These are phyloP conservation scores for Dothistroma septosporum DNA, from an alignment of 2,329 filamentous ascomycete species.

Conservation along the genomic window DNA sequence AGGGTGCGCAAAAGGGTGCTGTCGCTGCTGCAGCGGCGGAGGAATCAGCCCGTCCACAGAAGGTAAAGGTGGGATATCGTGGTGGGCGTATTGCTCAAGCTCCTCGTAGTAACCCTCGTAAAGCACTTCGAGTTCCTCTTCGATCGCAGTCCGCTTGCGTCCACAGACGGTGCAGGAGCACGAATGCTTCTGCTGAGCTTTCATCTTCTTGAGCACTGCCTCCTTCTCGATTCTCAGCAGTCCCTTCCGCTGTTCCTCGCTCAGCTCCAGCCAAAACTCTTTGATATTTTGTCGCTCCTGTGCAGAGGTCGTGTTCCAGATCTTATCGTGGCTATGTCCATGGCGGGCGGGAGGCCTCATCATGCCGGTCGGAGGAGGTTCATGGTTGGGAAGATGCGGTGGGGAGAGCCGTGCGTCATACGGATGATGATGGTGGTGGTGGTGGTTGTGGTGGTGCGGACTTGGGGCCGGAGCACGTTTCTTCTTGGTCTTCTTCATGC, in stretches of 20 bases:
- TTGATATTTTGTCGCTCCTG: conserved; percentile 97
- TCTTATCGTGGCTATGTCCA: conserved; percentile 64
- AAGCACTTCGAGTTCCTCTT: conserved; percentile 93
- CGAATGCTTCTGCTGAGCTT: conserved; percentile 98
- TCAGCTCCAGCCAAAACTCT: conserved; percentile 93
- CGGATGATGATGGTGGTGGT: conserved; percentile 16
- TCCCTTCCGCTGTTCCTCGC: conserved; percentile 90
- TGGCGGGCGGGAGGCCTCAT: conserved; percentile 12
- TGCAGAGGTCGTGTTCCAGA: conserved; percentile 94
- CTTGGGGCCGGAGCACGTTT: conserved; percentile 51
- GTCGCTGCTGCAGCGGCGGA: conserved; percentile 43
- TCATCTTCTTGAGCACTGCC: conserved; percentile 97
- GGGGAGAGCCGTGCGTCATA: conserved; percentile 27
- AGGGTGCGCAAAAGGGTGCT: conserved; percentile 31
- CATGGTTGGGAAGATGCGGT: conserved; percentile 25
- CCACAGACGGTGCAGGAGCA: conserved; percentile 98
- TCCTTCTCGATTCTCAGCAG: conserved; percentile 98
- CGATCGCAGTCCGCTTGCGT: conserved; percentile 91
- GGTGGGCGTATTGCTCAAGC: conserved; percentile 93
- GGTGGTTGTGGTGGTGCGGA: conserved; percentile 13
- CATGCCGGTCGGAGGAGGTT: conserved; percentile 12
- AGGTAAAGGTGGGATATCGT: conserved; percentile 55
- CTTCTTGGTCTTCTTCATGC: conserved; percentile 56
- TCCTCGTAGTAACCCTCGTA: conserved; percentile 99
- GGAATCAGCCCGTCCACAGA: conserved; percentile 64